Percentiles rank a stretch among this genome's conserved stretches.
phyloP scores from a whole-genome alignment of 805 yeast genomes.

The Wickerhamomyces chaumierensis region DNA sequence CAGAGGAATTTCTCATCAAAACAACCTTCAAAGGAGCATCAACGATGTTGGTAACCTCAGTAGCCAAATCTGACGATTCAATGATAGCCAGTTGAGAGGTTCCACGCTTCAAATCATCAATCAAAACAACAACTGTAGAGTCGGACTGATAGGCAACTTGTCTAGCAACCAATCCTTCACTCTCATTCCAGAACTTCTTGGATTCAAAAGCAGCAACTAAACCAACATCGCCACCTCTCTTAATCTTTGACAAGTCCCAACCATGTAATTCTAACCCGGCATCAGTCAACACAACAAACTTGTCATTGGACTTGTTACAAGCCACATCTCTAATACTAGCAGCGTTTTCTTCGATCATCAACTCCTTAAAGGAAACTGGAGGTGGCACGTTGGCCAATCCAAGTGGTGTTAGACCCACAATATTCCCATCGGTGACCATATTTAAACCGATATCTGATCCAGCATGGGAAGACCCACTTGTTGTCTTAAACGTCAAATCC shows the following conservation, averaged over 20 bases:
- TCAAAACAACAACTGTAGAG: slow-evolving; percentile 41
- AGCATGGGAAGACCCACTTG: slow-evolving; percentile 55
- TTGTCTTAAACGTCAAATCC: slow-evolving; percentile 53
- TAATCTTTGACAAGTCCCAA: too few species aligned
- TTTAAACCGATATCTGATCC: slow-evolving; percentile 73
- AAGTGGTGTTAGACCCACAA: slow-evolving; percentile 69
- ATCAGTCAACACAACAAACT: slow-evolving; percentile 46
- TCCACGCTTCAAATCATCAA: slow-evolving; percentile 33
- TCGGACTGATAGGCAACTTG: slow-evolving; percentile 53
- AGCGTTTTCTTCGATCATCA: slow-evolving; percentile 36
- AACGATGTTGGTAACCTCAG: slow-evolving; percentile 30
- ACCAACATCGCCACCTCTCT: too few species aligned
- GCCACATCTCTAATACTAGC: slow-evolving; percentile 47
- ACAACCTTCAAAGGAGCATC: slow-evolving; percentile 42
- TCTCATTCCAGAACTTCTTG: too few species aligned
- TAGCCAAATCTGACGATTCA: slow-evolving; percentile 30
- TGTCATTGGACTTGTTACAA: slow-evolving; percentile 44
- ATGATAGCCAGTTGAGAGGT: slow-evolving; percentile 40
- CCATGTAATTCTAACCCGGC: slow-evolving; percentile 25
- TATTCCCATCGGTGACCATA: slow-evolving; percentile 68
- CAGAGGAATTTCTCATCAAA: slow-evolving; percentile 41
- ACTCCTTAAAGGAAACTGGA: slow-evolving; percentile 68
- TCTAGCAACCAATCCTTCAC: slow-evolving; percentile 26
- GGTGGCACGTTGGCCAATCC: slow-evolving; percentile 88
- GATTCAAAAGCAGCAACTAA: too few species aligned